phyloP scores from a whole-genome alignment of 2,329 filamentous ascomycete genomes.

The Pseudogymnoascus sp. region DNA sequence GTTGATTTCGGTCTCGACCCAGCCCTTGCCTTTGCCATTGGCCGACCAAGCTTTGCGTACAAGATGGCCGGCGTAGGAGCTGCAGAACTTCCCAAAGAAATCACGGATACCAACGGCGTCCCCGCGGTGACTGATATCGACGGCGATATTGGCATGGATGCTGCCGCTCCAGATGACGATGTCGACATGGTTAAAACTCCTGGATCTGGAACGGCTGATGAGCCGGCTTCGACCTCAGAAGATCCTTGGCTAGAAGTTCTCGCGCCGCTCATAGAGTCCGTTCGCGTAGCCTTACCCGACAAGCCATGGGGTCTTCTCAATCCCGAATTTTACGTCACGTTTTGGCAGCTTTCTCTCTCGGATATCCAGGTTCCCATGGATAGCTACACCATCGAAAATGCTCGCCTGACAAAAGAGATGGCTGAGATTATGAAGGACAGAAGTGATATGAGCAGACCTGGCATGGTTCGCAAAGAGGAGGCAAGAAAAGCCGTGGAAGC shows the following conservation, averaged over 20 bases:
- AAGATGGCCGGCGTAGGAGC: conserved; percentile 37
- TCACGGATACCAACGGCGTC: neutral
- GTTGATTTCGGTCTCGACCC: conserved; percentile 71
- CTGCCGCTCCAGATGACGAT: conserved; percentile 24
- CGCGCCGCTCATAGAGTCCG: conserved; percentile 61
- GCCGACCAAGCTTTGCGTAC: conserved; percentile 63
- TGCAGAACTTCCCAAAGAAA: conserved; percentile 15
- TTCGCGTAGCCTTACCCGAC: conserved; percentile 52
- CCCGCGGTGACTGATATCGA: conserved; percentile 37
- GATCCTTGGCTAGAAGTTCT: conserved; percentile 57
- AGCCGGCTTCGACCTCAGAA: conserved; percentile 35
- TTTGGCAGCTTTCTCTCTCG: conserved; percentile 82
- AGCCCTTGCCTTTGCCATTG: conserved; percentile 76
- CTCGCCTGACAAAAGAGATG: conserved; percentile 58
- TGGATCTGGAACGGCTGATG: conserved; percentile 22
- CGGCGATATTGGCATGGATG: conserved; percentile 47
- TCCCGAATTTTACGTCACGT: conserved; percentile 76
- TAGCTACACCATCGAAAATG: conserved; percentile 70
- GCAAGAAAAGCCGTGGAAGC: conserved; percentile 63
- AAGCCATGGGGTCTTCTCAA: conserved; percentile 63
- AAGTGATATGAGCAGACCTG: conserved; percentile 61
- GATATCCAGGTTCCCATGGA: conserved; percentile 70
- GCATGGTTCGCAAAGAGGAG: conserved; percentile 57
- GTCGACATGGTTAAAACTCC: conserved; percentile 34
- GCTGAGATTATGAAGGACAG: conserved; percentile 62